These are phyloP conservation scores for Monosporascus sp. DNA, from an alignment of 2,329 filamentous ascomycete species.

Conservation along the genomic window DNA sequence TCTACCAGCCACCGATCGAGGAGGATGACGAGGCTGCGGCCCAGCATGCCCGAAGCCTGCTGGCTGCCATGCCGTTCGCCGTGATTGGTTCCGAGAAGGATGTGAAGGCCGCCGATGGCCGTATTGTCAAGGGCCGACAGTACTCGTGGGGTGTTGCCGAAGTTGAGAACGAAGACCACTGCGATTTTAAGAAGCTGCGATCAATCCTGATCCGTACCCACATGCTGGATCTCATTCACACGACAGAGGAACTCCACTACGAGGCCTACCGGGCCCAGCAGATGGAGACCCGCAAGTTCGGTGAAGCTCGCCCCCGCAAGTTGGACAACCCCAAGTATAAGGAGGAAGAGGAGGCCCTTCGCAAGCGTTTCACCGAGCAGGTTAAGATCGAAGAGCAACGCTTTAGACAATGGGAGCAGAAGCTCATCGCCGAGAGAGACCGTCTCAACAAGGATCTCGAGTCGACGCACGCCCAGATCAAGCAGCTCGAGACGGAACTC, in stretches of 20 bases:
- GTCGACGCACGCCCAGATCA: conserved; percentile 91
- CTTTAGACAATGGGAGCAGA: conserved; percentile 99
- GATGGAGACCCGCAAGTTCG: conserved; percentile 99
- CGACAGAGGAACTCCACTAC: conserved; percentile 98
- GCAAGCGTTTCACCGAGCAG: conserved; percentile 99
- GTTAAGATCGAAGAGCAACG: conserved; percentile 99
- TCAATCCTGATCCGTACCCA: conserved; percentile 98
- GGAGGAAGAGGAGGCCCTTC: conserved; percentile 96
- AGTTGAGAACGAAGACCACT: conserved; percentile 99
- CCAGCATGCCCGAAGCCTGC: conserved; percentile 88
- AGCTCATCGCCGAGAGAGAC: conserved; percentile 97
- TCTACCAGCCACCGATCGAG: conserved; percentile 96
- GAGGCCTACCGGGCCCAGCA: conserved; percentile 98
- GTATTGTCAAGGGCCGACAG: conserved; percentile 97
- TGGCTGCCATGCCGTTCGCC: conserved; percentile 96
- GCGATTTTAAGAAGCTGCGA: conserved; percentile 99
- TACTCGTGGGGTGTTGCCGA: conserved; percentile 99
- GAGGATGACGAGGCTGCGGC: conserved; percentile 97
- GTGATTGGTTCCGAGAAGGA: conserved; percentile 99
- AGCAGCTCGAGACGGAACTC: conserved; percentile 85
- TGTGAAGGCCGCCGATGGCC: conserved; percentile 91
- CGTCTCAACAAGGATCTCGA: conserved; percentile 99
- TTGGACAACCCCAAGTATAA: conserved; percentile 99
- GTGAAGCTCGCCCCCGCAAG: conserved; percentile 94
- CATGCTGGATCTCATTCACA: conserved; percentile 99